phyloP scores from a whole-genome alignment of 73 alveolate genomes.

The Diophrys appendiculata region DNA sequence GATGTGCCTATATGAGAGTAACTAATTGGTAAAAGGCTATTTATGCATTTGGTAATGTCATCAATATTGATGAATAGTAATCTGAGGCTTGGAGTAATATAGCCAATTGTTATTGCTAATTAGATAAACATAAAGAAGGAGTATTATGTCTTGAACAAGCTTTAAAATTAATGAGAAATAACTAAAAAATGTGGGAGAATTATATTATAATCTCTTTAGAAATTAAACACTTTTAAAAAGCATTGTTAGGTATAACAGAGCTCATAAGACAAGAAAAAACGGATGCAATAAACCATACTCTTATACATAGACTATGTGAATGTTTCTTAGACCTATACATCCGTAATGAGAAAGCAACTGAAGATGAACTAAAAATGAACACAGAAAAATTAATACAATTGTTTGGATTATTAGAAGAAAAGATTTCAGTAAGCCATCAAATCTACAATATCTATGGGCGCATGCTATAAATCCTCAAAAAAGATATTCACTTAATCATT shows the following conservation, averaged over 20 bases:
- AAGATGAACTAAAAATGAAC: slow-evolving; percentile 7
- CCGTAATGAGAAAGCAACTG: slow-evolving; percentile 11
- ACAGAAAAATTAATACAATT: slow-evolving; percentile 15
- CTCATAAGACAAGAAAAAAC: slow-evolving; percentile 23
- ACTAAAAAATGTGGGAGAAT: slow-evolving; percentile 96
- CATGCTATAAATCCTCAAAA: slow-evolving; percentile 24
- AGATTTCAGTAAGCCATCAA: slow-evolving; percentile 33
- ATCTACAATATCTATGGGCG: slow-evolving; percentile 59
- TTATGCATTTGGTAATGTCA: slow-evolving; percentile 82
- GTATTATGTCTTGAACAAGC: slow-evolving; percentile 93
- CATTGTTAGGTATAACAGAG: slow-evolving; percentile 35
- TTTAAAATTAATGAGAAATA: slow-evolving; percentile 76
- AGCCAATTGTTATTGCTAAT: slow-evolving; percentile 83
- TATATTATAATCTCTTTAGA: slow-evolving; percentile 78
- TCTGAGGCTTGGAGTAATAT: slow-evolving; percentile 97
- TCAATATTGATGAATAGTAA: slow-evolving; percentile 84
- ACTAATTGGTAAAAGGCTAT: slow-evolving; percentile 79
- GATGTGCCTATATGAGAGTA: slow-evolving; percentile 91
- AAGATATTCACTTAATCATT: slow-evolving; percentile 21
- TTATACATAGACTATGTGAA: slow-evolving; percentile 47
- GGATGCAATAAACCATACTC: slow-evolving; percentile 34
- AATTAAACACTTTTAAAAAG: slow-evolving; percentile 73
- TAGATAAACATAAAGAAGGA: slow-evolving; percentile 91
- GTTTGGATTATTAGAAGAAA: slow-evolving; percentile 28
- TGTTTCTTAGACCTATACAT: slow-evolving; percentile 43